Evolutionary conservation across 192 early-diverging fungal species (phyloP).

Genomic region (Coemansia pectinata): DNA sequence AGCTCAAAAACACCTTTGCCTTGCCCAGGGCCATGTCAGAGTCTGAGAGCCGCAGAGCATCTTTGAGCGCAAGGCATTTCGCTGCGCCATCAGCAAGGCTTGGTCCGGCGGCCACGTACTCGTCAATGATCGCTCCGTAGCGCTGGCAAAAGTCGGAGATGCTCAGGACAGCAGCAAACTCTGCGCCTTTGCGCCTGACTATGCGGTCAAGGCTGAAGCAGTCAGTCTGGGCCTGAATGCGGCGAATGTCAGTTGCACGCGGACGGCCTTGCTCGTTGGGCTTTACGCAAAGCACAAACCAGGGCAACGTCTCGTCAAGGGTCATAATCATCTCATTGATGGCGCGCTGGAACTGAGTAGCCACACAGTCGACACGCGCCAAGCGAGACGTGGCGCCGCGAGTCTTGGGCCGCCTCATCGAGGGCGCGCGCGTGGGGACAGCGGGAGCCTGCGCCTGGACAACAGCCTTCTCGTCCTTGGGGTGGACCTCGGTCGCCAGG

Average conservation of each 20-base stretch:
- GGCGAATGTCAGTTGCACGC: conserved; percentile 32
- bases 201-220: conserved; percentile 32
- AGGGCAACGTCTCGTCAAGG: conserved; percentile 73
- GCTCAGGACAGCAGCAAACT: conserved; percentile 46
- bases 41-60: conserved; percentile 48
- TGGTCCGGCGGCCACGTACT: conserved; percentile 37
- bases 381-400: conserved; percentile 57
- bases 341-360: conserved; percentile 68
- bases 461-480: conserved; percentile 70
- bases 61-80: conserved; percentile 37
- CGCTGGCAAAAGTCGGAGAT: conserved; percentile 50
- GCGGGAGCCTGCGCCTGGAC: conserved; percentile 73
- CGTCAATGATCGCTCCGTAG: conserved; percentile 44
- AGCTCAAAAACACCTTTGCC: conserved; percentile 71
- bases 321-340: conserved; percentile 67
- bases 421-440: conserved; percentile 69
- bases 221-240: conserved; percentile 48
- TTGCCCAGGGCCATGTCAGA: conserved; percentile 59
- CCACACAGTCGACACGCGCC: conserved; percentile 62
- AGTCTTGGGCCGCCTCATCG: conserved; percentile 62
- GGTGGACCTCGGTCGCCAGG: conserved; percentile 78
- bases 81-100: conserved; percentile 21
- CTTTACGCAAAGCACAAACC: conserved; percentile 75
- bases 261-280: conserved; percentile 46
- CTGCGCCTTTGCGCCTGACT: conserved; percentile 43